These are phyloP conservation scores for Iberis pinnata DNA, from an alignment of 345 rosid species.

Conservation along the genomic window DNA sequence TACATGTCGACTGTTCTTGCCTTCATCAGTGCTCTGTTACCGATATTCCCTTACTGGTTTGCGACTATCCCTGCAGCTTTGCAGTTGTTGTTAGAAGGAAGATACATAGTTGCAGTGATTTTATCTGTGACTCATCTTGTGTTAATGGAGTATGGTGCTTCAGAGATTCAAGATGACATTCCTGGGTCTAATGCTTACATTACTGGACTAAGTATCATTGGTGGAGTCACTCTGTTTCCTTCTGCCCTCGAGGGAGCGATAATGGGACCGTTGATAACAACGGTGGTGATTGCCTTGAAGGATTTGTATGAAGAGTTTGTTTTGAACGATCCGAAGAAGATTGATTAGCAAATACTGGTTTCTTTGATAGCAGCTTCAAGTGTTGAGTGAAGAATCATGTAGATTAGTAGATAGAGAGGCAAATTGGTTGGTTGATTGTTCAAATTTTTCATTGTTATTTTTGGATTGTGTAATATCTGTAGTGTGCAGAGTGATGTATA, in stretches of 20 bases:
- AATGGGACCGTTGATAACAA: slow-evolving; percentile 95
- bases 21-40: slow-evolving; percentile 62
- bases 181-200: slow-evolving; percentile 81
- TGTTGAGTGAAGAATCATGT: slow-evolving; percentile 22
- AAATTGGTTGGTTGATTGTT: slow-evolving; percentile 17
- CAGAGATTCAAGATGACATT: slow-evolving; percentile 86
- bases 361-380: slow-evolving; percentile 17
- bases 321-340: slow-evolving; percentile 51
- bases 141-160: slow-evolving; percentile 72
- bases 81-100: slow-evolving; percentile 63
- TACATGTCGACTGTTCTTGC: slow-evolving; percentile 84
- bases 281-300: slow-evolving; percentile 83
- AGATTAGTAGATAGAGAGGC: slow-evolving; percentile 5
- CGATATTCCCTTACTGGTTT: slow-evolving; percentile 81
- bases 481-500: neutral
- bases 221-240: slow-evolving; percentile 92
- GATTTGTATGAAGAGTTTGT: slow-evolving; percentile 86
- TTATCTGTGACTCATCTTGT: slow-evolving; percentile 62
- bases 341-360: slow-evolving; percentile 21
- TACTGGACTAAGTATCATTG: slow-evolving; percentile 90
- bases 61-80: slow-evolving; percentile 79
- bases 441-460: neutral
- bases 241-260: slow-evolving; percentile 98
- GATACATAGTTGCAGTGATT: slow-evolving; percentile 55
- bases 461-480: slow-evolving; percentile 17